Conservation (phyloP, 1,139 yeast genomes). For the Yamadazyma pseudoaaseri region DNA sequence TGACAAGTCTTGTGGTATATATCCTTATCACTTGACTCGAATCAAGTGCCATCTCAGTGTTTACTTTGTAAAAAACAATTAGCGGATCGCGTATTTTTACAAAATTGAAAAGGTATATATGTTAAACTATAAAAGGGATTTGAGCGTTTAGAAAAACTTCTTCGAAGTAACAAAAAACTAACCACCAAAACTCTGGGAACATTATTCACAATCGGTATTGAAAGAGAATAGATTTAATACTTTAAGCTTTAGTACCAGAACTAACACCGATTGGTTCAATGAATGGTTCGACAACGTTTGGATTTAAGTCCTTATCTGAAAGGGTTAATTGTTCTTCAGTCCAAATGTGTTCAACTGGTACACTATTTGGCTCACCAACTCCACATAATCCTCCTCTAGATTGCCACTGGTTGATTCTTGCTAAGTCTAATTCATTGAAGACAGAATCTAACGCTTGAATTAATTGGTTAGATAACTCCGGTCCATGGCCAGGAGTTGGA, state of each 20-base stretch:
- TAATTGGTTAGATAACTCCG: conserved; percentile 72
- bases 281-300: conserved; percentile 61
- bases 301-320: conserved; percentile 60
- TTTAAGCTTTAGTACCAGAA: conserved; percentile 50
- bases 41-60: conserved; percentile 28
- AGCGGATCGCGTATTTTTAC: background rate
- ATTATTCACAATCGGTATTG: too few species aligned
- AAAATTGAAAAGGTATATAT: background rate
- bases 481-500: conserved; percentile 95
- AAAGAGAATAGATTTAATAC: background rate
- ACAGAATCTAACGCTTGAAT: conserved; percentile 78
- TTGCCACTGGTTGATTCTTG: conserved; percentile 79
- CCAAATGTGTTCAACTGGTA: conserved; percentile 67
- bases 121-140: background rate
- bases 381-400: conserved; percentile 83
- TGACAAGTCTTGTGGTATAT: conserved; percentile 38
- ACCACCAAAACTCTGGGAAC: background rate
- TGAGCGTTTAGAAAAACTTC: conserved; percentile 5
- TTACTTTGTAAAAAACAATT: background rate
- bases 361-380: conserved; percentile 60
- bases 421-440: conserved; percentile 70
- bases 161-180: conserved; percentile 4
- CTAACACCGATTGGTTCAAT: conserved; percentile 63
- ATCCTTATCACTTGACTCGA: conserved; percentile 32
- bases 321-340: conserved; percentile 72